Evolutionary conservation across 768 basidiomycete genomes (phyloP).

Genomic region (Boletellus emodensis): DNA sequence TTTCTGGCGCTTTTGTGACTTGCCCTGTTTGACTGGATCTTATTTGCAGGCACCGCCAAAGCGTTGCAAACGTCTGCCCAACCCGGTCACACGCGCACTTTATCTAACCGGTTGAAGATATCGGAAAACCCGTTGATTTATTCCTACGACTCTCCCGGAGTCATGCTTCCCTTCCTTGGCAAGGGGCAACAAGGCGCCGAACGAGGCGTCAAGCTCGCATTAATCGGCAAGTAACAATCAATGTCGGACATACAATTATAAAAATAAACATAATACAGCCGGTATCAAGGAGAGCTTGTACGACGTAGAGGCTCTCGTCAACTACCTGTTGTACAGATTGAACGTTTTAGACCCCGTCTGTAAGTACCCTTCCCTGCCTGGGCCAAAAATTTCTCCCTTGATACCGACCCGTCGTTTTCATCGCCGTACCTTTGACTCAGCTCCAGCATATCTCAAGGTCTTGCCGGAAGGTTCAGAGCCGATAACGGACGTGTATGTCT

Average conservation of each 20-base stretch:
- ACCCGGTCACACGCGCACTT: slow-evolving; percentile 84
- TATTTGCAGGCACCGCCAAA: slow-evolving; percentile 66
- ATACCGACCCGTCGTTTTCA: background rate
- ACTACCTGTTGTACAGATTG: slow-evolving; percentile 82
- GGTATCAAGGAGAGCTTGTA: slow-evolving; percentile 94
- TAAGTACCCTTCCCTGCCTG: slow-evolving; percentile 35
- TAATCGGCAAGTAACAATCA: slow-evolving; percentile 70
- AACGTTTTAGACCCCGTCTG: slow-evolving; percentile 72
- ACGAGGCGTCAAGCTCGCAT: slow-evolving; percentile 85
- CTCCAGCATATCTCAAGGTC: slow-evolving; percentile 65
- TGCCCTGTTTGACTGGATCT: slow-evolving; percentile 4
- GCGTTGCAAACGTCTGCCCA: slow-evolving; percentile 85
- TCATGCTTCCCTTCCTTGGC: slow-evolving; percentile 95
- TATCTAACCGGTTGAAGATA: slow-evolving; percentile 87
- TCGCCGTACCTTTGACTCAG: slow-evolving; percentile 32
- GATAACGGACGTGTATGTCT: slow-evolving; percentile 55
- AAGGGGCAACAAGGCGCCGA: slow-evolving; percentile 83
- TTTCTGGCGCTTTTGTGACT: background rate
- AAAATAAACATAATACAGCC: slow-evolving; percentile 43
- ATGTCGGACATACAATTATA: background rate
- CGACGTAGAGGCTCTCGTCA: slow-evolving; percentile 76
- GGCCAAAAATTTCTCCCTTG: slow-evolving; percentile 3
- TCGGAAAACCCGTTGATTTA: slow-evolving; percentile 79
- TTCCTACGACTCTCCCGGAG: slow-evolving; percentile 93
- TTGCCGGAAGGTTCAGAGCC: slow-evolving; percentile 53